A percentile compares a stretch with the other conserved stretches of the same genome.
Conservation (phyloP, 2,329 filamentous ascomycete species). For the Venturia pyrina region DNA sequence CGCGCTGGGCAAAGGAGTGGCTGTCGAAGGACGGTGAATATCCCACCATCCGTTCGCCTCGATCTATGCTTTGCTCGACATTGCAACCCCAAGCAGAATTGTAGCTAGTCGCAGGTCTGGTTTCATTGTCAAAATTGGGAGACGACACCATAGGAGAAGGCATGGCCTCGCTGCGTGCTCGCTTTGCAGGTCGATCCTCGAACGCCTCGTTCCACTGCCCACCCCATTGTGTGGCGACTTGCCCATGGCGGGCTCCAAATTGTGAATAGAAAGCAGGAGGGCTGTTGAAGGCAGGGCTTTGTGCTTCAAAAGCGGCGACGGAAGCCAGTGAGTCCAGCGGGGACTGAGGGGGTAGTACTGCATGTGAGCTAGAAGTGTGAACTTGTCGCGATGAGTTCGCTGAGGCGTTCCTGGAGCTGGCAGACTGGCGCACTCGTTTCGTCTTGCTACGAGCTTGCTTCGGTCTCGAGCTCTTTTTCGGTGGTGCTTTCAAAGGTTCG, state of each 20-base stretch:
- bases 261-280: neutral
- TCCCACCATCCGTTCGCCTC: slow-evolving; percentile 15
- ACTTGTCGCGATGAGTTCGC: neutral
- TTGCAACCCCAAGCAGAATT: slow-evolving; percentile 27
- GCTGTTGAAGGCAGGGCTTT: slow-evolving; percentile 10
- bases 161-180: slow-evolving; percentile 49
- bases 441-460: neutral
- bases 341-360: slow-evolving; percentile 7
- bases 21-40: neutral
- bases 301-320: slow-evolving; percentile 11
- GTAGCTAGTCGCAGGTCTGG: slow-evolving; percentile 39
- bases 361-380: neutral
- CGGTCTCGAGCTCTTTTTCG: slow-evolving; percentile 1
- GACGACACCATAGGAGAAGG: slow-evolving; percentile 33
- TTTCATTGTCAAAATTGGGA: slow-evolving; percentile 16
- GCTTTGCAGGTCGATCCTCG: slow-evolving; percentile 46
- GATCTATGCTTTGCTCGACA: slow-evolving; percentile 28
- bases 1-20: neutral
- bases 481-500: neutral
- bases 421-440: neutral
- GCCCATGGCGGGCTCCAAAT: neutral
- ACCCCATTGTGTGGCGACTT: slow-evolving; percentile 17
- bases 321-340: slow-evolving; percentile 14
- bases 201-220: slow-evolving; percentile 14
- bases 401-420: neutral